These are phyloP conservation scores for Penicillium cataractarum DNA, from an alignment of 495 filamentous ascomycete genomes.

Conservation along the genomic window DNA sequence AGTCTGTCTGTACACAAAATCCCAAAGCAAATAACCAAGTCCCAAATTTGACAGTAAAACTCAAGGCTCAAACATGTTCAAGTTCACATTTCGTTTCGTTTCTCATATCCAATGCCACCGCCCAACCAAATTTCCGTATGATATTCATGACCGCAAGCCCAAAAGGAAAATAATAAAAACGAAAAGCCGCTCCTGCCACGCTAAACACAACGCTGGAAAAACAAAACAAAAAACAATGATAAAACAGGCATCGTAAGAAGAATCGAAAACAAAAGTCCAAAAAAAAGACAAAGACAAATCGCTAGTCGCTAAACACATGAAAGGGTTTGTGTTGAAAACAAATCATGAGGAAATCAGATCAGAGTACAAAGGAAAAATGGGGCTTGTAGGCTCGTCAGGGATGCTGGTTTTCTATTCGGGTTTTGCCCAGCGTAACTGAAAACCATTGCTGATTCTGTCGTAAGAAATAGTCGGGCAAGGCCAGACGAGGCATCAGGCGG, in stretches of 20 bases:
- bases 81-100: background rate
- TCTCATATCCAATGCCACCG: background rate
- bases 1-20: background rate
- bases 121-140: constrained; percentile 5
- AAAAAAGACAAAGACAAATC: background rate
- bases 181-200: constrained; percentile 3
- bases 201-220: constrained; percentile 18
- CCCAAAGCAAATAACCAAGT: background rate
- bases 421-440: background rate
- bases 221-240: background rate
- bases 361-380: background rate
- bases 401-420: background rate
- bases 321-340: background rate
- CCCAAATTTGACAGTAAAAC: background rate
- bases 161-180: background rate
- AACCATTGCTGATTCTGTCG: constrained; percentile 7
- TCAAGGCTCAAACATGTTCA: background rate
- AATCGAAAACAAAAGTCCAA: background rate
- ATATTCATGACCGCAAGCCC: background rate
- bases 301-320: constrained; percentile 1
- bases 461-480: background rate
- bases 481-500: background rate
- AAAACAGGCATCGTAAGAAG: background rate
- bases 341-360: background rate
- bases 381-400: background rate